These are phyloP conservation scores for Lasiosphaeris hirsuta DNA, from an alignment of 495 filamentous ascomycete species.

Conservation along the genomic window DNA sequence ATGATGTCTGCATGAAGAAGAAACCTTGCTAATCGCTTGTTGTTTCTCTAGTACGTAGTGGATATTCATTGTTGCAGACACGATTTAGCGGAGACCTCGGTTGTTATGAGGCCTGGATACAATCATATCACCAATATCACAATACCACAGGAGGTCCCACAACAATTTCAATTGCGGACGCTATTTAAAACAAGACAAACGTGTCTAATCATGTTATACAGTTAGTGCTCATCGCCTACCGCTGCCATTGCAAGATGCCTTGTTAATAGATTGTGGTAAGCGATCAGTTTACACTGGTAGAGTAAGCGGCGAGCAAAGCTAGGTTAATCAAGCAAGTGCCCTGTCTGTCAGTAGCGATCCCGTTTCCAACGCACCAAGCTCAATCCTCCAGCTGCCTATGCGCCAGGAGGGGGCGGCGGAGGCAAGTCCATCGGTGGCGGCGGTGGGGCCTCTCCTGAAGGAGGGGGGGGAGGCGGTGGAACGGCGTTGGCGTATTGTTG, in stretches of 20 bases:
- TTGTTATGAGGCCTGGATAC: too few species aligned
- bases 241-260: not conserved
- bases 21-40: too few species aligned
- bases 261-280: not conserved
- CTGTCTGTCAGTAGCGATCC: conserved; percentile 28
- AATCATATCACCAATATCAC: too few species aligned
- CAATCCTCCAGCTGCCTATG: conserved; percentile 28
- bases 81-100: too few species aligned
- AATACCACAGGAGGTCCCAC: too few species aligned
- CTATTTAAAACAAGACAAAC: too few species aligned
- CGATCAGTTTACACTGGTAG: conserved; percentile 8
- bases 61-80: too few species aligned
- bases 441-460: conserved; percentile 61
- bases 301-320: conserved; percentile 1
- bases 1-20: too few species aligned
- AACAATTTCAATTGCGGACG: too few species aligned
- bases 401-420: conserved; percentile 66
- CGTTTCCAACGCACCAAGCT: conserved; percentile 7
- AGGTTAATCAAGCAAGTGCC: conserved; percentile 11
- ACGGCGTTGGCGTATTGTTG: conserved; percentile 60
- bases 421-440: conserved; percentile 74
- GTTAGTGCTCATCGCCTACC: conserved; percentile 18
- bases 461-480: conserved; percentile 50
- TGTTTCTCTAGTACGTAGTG: too few species aligned
- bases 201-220: conserved; percentile 8